Evolutionary conservation across 2,329 filamentous ascomycete species (phyloP), one percentile per base, ranked within the genome.

Genomic region (Botryosphaeria dothidea): DNA sequence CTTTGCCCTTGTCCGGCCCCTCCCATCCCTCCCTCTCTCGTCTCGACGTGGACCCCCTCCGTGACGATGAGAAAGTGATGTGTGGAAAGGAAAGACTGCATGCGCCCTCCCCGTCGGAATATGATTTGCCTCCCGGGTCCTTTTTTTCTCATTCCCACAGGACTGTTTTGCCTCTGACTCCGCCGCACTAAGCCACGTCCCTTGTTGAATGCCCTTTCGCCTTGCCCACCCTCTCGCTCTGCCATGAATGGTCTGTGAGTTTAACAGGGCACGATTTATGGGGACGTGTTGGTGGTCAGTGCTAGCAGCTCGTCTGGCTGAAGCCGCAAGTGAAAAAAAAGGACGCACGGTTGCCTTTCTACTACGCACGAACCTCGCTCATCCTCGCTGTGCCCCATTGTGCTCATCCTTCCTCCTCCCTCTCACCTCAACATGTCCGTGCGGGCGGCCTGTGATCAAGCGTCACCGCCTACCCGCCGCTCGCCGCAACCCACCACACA

Each of bases 271-370:
- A 23, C 34, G 13, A 9, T 48, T 21, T 27, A 25, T 51, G 21
- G 46, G n/a, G 25, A 27, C 27, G 19, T 38, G 52, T 23, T 56
- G 52, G 34, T 54, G 51, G 51, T 21, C 51, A 54, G 31, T 36
- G 51, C 51, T n/a, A 36, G 51, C 29, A 54, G 52, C 52, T 56
- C 52, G 52, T 56, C 52, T 56, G 52, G 52, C n/a, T 56, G 52
- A 56, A 56, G 52, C 52, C 52, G 52, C 21, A 23, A 38, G 13
- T 41, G 19, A 52, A 52, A 36, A 34, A 29, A 13, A 31, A 19
- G 49, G 17, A 34, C 49, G 49, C 19, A 36, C 38, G 38, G 38
- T 41, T 34, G 31, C 7, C 46, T 23, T 51, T 13, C 13, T n/a
- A n/a, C n/a, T n/a, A 25, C 25, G 49, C 49, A 19, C 49, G 49